phyloP scores from a whole-genome alignment of 2,329 filamentous ascomycete genomes.

The Fusarium mangiferae region DNA sequence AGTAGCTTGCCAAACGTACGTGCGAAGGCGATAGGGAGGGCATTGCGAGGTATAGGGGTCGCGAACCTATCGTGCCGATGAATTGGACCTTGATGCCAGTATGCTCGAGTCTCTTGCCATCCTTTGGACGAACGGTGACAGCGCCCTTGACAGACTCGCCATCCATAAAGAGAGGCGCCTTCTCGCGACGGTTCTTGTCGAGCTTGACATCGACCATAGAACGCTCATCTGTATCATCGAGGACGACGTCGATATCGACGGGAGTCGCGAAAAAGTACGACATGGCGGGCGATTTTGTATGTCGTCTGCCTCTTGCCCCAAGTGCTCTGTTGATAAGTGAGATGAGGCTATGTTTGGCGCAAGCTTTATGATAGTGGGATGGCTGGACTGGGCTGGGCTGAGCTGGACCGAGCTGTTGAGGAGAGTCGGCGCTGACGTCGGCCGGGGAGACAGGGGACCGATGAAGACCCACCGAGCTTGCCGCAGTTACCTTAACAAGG shows the following conservation, averaged over 20 bases:
- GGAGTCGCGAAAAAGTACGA: constrained; percentile 98
- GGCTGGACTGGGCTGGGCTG: constrained; percentile 33
- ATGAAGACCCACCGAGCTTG: constrained; percentile 42
- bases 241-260: constrained; percentile 98
- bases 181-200: constrained; percentile 97
- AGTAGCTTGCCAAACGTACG: not conserved
- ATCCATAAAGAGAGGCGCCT: constrained; percentile 96
- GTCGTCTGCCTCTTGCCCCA: not conserved
- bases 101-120: constrained; percentile 97
- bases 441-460: constrained; percentile 39
- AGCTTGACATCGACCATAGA: constrained; percentile 97
- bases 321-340: constrained; percentile 9
- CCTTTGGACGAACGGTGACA: constrained; percentile 94
- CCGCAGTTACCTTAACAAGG: not conserved
- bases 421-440: constrained; percentile 48
- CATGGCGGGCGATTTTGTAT: constrained; percentile 65
- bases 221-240: constrained; percentile 93
- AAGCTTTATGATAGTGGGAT: constrained; percentile 27
- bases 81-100: constrained; percentile 99
- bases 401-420: constrained; percentile 21
- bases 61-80: constrained; percentile 92
- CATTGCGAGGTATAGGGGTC: constrained; percentile 11
- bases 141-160: constrained; percentile 97
- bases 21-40: constrained; percentile 19
- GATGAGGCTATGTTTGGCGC: constrained; percentile 21